Base-by-base conservation (phyloP, 495 filamentous ascomycete genomes). In the Xylaria longipes region DNA sequence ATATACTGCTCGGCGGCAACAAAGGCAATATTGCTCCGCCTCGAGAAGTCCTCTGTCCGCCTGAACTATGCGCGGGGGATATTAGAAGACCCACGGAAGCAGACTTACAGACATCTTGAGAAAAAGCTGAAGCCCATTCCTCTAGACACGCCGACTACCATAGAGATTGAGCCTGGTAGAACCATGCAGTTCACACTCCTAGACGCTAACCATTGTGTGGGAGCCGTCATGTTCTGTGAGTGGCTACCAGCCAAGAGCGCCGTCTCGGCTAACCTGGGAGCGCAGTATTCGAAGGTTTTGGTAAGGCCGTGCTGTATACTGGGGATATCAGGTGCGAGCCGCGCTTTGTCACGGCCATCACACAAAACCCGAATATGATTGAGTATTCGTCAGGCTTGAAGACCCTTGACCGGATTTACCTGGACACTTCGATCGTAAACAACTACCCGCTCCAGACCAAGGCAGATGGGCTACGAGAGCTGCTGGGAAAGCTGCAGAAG, bases 1-100 rank as follows among this genome's bases (percentile, higher is more conserved):
- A 88, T 98, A 57, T 97, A 97, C 79, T 97, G 95, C 81, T 97
- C 95, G 12, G 86, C 91, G 2, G 91, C 92, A 4, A 97, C 95
- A 0, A 89, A 87, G 75, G 92, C 95, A 80, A 90, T 94, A 56
- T 82, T 96, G 15, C 83, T 95, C 35, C 88, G 89, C 0, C 87
- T 96, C 20, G 93, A 97, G 77, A 90, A 90, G 76, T 91, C 90
- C 70, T 86, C 91, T 14, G 90, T 93, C 82, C 90, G 94, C 3
- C 87, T 95, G 81, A 94, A 96, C 79, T 92, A 92, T 76, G 88
- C 86, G 29, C 87, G 87, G 65, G 92, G 93, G n/a, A 91, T 97
- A 63, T 78, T 96, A 1, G 93, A 97, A 77, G 82, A 87, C 7
- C 75, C 77, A 5, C 84, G 89, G 12, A 84, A 86, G 68, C 87